Conservation (phyloP, 768 basidiomycete genomes). For the Kondoa malvinella region DNA sequence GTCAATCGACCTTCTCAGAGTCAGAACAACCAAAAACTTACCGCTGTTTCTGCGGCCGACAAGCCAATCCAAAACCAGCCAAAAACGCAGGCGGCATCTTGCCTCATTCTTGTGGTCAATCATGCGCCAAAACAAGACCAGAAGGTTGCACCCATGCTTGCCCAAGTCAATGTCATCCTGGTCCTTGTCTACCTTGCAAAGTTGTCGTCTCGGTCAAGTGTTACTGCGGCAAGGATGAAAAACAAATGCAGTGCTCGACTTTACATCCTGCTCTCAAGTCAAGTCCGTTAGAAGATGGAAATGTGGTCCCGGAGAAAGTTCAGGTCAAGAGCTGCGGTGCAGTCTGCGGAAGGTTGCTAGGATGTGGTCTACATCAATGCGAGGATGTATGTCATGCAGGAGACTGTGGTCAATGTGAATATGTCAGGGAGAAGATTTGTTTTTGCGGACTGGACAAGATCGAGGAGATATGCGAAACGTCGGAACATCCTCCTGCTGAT, state of each 20-base stretch:
- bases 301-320: conserved; percentile 26
- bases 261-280: conserved; percentile 10
- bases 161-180: conserved; percentile 57
- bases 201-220: conserved; percentile 61
- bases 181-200: conserved; percentile 86
- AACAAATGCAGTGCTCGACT: conserved; percentile 46
- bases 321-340: conserved; percentile 47
- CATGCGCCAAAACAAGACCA: conserved; percentile 38
- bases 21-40: conserved; percentile 23
- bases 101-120: conserved; percentile 46
- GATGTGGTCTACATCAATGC: conserved; percentile 46
- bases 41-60: conserved; percentile 71
- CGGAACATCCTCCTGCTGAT: conserved; percentile 35
- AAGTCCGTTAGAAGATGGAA: conserved; percentile 26
- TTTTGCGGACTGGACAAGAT: conserved; percentile 60
- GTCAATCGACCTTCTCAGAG: conserved; percentile 45
- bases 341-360: conserved; percentile 29
- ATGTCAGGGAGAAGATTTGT: conserved; percentile 44
- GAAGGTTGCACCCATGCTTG: conserved; percentile 45
- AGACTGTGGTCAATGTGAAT: conserved; percentile 48
- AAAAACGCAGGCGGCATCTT: conserved; percentile 53
- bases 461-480: conserved; percentile 45
- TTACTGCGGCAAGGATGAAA: conserved; percentile 49
- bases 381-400: conserved; percentile 56
- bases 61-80: conserved; percentile 52